phyloP scores from a whole-genome alignment of 495 filamentous ascomycete genomes.

The Tuber indicum region DNA sequence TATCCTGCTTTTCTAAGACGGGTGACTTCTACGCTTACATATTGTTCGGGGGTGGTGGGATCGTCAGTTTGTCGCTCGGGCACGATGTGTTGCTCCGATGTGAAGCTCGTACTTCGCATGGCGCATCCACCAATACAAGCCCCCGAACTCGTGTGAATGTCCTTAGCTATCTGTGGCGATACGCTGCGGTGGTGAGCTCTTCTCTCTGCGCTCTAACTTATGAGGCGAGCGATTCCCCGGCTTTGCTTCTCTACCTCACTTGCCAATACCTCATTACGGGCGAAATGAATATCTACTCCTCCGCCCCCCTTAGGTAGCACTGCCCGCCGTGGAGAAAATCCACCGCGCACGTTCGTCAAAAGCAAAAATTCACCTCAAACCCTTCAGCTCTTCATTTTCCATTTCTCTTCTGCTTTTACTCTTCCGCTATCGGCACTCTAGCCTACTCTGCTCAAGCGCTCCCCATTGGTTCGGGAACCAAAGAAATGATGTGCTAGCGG shows the following conservation, averaged over 20 bases:
- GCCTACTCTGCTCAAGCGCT: neutral
- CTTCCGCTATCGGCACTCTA: neutral
- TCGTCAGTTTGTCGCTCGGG: neutral
- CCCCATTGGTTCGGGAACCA: neutral
- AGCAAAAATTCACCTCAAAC: neutral
- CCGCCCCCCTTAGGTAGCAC: neutral
- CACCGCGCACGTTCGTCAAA: neutral
- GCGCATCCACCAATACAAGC: neutral
- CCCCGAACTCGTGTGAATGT: neutral
- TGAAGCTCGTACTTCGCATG: neutral
- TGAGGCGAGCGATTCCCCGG: neutral
- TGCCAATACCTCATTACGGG: neutral
- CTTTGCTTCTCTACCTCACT: neutral
- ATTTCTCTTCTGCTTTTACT: neutral
- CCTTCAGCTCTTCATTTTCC: neutral
- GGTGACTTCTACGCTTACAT: neutral
- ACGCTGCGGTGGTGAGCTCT: neutral
- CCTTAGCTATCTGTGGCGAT: neutral
- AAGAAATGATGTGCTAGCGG: neutral
- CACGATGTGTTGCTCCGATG: neutral
- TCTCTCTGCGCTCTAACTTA: neutral
- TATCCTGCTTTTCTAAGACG: neutral
- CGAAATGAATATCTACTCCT: neutral
- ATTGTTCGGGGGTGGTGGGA: neutral
- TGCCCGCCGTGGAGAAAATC: neutral